Evolutionary conservation across 495 filamentous ascomycete species (phyloP).

Genomic region (Penicillium bovifimosum): DNA sequence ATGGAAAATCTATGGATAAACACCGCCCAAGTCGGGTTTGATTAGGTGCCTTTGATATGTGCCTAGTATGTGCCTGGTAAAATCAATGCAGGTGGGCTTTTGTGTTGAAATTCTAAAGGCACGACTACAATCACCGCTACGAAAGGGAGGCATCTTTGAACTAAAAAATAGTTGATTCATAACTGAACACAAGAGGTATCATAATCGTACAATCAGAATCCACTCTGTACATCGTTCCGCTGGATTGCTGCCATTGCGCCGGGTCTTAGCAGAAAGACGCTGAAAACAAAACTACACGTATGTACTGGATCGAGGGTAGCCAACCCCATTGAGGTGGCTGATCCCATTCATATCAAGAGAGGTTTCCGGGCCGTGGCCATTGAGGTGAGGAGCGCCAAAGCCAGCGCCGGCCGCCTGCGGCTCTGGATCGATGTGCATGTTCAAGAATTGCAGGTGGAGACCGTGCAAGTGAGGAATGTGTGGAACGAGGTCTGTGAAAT

Average conservation of each 20-base stretch:
- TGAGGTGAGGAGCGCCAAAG: constrained; percentile 19
- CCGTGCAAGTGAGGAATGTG: constrained; percentile 63
- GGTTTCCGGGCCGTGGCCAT: constrained; percentile 28
- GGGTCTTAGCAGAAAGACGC: constrained; percentile 22
- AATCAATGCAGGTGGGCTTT: too few relatives aligned
- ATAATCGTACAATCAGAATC: constrained; percentile 47
- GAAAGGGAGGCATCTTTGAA: too few relatives aligned
- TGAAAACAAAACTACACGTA: constrained; percentile 37
- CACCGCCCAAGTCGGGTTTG: too few relatives aligned
- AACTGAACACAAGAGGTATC: constrained; percentile 43
- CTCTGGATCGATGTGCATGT: constrained; percentile 45
- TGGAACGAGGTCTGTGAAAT: constrained; percentile 68
- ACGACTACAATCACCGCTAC: neutral
- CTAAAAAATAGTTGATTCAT: constrained; percentile 27
- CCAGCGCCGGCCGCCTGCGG: constrained; percentile 13
- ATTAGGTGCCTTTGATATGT: too few relatives aligned
- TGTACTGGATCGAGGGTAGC: constrained; percentile 41
- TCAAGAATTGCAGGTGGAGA: constrained; percentile 48
- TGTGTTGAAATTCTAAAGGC: too few relatives aligned
- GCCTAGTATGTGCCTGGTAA: too few relatives aligned
- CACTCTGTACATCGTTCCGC: constrained; percentile 31
- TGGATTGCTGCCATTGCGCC: constrained; percentile 21
- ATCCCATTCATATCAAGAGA: constrained; percentile 25
- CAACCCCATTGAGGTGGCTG: constrained; percentile 33
- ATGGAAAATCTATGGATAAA: too few relatives aligned